A percentile compares a stretch with the other conserved stretches of the same genome.
phyloP scores from a whole-genome alignment of 305 asterid species.

The Plantago rigida region DNA sequence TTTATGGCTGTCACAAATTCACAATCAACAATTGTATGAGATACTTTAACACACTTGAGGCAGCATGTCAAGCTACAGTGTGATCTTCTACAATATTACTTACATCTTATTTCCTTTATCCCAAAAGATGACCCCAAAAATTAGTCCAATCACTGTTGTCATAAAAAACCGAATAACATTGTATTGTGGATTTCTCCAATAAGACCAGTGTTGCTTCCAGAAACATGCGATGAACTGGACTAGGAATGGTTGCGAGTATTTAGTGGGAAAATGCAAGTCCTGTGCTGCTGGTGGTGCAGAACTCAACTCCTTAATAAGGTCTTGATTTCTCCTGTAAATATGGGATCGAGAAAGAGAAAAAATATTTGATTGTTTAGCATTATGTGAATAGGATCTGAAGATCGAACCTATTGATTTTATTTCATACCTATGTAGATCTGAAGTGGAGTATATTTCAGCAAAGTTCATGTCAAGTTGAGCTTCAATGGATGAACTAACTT shows the following conservation, averaged over 20 bases:
- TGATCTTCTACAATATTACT: slow-evolving; percentile 25
- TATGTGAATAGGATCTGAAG: slow-evolving; percentile 1
- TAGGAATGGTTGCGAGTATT: slow-evolving; percentile 58
- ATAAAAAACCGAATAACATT: slow-evolving; percentile 63
- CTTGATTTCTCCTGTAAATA: slow-evolving; percentile 64
- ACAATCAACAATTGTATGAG: slow-evolving; percentile 1
- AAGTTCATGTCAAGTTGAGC: slow-evolving; percentile 63
- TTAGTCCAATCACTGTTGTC: slow-evolving; percentile 56
- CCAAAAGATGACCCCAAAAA: slow-evolving; percentile 84
- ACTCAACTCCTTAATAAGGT: slow-evolving; percentile 65
- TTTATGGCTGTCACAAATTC: slow-evolving; percentile 37
- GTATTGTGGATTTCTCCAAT: slow-evolving; percentile 85
- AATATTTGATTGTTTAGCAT: neutral
- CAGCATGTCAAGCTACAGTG: neutral
- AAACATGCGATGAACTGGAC: slow-evolving; percentile 83
- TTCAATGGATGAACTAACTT: slow-evolving; percentile 57
- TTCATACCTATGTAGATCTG: slow-evolving; percentile 60
- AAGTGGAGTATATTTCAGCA: slow-evolving; percentile 57
- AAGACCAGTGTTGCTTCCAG: slow-evolving; percentile 81
- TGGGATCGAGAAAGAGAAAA: neutral
- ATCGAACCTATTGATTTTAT: slow-evolving; percentile 4
- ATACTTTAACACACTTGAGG: neutral
- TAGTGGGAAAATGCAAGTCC: slow-evolving; percentile 59
- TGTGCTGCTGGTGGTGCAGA: slow-evolving; percentile 57
- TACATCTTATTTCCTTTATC: slow-evolving; percentile 61